A percentile compares a stretch with the other conserved stretches of the same genome.
phyloP scores from a whole-genome alignment of 192 early-diverging fungal species.

The Entomortierella beljakovae region DNA sequence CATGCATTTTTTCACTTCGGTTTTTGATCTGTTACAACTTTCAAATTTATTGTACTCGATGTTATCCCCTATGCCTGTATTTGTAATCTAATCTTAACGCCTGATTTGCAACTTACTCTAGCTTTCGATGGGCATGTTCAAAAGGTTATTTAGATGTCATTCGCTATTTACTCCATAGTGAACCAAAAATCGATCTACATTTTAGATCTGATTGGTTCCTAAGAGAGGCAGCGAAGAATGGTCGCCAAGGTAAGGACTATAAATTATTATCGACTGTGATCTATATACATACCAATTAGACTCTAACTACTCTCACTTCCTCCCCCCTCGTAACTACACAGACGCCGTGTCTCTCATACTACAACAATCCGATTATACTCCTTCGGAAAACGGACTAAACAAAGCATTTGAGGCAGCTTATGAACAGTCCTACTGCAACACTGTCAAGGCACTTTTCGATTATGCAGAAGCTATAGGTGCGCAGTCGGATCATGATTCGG shows the following conservation, averaged over 20 bases:
- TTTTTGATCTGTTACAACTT: too few relatives aligned
- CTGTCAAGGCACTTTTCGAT: constrained; percentile 36
- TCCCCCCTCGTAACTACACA: background rate
- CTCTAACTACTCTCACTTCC: background rate
- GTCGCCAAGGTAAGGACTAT: constrained; percentile 22
- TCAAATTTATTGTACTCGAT: too few relatives aligned
- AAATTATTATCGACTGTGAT: too few relatives aligned
- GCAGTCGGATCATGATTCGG: background rate
- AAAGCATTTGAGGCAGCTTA: constrained; percentile 50
- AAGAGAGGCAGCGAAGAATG: constrained; percentile 44
- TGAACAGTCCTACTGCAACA: constrained; percentile 29
- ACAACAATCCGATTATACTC: constrained; percentile 25
- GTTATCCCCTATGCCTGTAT: too few relatives aligned
- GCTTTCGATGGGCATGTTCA: constrained; percentile 52
- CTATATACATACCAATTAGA: too few relatives aligned
- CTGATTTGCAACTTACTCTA: too few relatives aligned
- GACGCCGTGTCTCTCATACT: constrained; percentile 27
- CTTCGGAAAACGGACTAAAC: constrained; percentile 48
- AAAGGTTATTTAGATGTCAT: constrained; percentile 39
- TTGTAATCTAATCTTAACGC: too few relatives aligned
- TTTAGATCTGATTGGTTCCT: constrained; percentile 46
- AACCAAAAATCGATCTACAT: constrained; percentile 33
- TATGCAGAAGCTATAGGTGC: constrained; percentile 36
- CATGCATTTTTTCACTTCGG: too few relatives aligned
- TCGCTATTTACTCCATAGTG: constrained; percentile 12